These are phyloP conservation scores for Protomyces macrosporus DNA, from an alignment of 1,139 yeast genomes.

Conservation along the genomic window DNA sequence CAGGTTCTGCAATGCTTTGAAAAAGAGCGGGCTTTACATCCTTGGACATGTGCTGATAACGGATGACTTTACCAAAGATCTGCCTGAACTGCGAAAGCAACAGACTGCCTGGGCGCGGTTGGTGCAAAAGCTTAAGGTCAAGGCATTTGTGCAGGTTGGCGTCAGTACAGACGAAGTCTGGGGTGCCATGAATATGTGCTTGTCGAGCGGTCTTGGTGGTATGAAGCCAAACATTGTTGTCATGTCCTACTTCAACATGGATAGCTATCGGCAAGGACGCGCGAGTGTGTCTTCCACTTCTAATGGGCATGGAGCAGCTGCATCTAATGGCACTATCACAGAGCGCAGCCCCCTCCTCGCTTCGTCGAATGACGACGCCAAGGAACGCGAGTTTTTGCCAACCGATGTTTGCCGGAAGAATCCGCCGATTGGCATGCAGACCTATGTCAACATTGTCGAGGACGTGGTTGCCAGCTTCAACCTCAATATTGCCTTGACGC, in stretches of 20 bases:
- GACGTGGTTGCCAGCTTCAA: slow-evolving; percentile 79
- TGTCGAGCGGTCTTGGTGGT: slow-evolving; percentile 94
- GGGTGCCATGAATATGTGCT: slow-evolving; percentile 90
- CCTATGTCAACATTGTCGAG: slow-evolving; percentile 90
- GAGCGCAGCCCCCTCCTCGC: background rate
- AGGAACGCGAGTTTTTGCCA: slow-evolving; percentile 47
- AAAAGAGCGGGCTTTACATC: slow-evolving; percentile 66
- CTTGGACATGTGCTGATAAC: slow-evolving; percentile 79
- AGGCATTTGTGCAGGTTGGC: slow-evolving; percentile 90
- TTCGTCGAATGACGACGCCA: slow-evolving; percentile 14
- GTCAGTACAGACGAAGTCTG: slow-evolving; percentile 82
- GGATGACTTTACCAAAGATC: slow-evolving; percentile 54
- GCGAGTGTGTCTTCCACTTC: background rate
- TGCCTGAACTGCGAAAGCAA: slow-evolving; percentile 63
- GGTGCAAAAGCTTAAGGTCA: slow-evolving; percentile 68
- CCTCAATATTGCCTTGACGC: slow-evolving; percentile 89
- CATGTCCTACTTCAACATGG: slow-evolving; percentile 69
- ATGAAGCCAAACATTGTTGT: slow-evolving; percentile 96
- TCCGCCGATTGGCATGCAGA: slow-evolving; percentile 59
- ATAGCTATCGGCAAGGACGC: background rate
- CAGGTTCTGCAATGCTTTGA: slow-evolving; percentile 87
- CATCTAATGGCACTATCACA: background rate
- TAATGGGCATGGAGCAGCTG: background rate
- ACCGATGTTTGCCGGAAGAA: slow-evolving; percentile 77
- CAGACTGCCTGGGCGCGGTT: slow-evolving; percentile 76